phyloP scores from a whole-genome alignment of 2,329 filamentous ascomycete genomes.

The Cladosporium sp. region DNA sequence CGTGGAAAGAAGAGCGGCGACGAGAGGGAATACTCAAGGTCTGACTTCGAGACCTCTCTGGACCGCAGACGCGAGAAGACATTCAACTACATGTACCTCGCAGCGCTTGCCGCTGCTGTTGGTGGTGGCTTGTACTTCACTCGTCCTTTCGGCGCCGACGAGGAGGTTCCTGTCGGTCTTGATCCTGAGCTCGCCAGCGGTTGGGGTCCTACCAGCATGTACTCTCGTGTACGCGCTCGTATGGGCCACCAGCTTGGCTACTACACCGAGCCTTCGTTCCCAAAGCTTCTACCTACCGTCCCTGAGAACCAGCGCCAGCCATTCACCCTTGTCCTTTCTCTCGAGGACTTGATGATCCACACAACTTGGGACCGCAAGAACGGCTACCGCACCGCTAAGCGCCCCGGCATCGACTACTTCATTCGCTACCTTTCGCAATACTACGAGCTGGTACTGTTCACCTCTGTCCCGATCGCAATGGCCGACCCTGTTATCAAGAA shows the following conservation, averaged over 20 bases:
- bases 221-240: conserved; percentile 74
- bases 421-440: conserved; percentile 95
- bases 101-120: conserved; percentile 58
- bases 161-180: conserved; percentile 61
- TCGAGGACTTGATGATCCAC: conserved; percentile 93
- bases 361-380: conserved; percentile 93
- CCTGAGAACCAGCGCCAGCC: conserved; percentile 78
- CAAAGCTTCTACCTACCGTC: conserved; percentile 82
- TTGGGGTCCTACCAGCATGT: conserved; percentile 75
- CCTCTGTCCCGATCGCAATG: conserved; percentile 77
- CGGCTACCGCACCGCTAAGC: conserved; percentile 92
- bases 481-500: conserved; percentile 89
- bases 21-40: conserved; percentile 69
- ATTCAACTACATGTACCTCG: conserved; percentile 71
- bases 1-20: conserved; percentile 41
- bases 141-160: conserved; percentile 82
- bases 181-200: conserved; percentile 70
- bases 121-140: conserved; percentile 73
- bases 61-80: conserved; percentile 77
- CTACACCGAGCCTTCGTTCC: conserved; percentile 94
- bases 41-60: conserved; percentile 85
- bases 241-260: conserved; percentile 77
- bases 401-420: conserved; percentile 96
- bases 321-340: conserved; percentile 86
- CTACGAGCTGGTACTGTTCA: conserved; percentile 97